phyloP scores from a whole-genome alignment of 1,139 yeast genomes.

The Scheffersomyces parashehatae region DNA sequence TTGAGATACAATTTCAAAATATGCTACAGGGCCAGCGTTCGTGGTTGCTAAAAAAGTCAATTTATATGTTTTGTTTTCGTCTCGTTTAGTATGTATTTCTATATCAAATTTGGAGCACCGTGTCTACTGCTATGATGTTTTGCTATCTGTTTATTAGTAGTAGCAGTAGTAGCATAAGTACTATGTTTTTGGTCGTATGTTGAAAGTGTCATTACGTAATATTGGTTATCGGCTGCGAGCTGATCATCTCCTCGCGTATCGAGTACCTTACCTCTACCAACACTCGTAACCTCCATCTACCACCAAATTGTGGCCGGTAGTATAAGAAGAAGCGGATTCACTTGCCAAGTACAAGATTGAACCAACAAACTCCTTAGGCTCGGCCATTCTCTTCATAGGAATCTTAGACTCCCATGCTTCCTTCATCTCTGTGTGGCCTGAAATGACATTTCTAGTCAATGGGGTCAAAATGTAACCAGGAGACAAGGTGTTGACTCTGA shows the following conservation, averaged over 20 bases:
- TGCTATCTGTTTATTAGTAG: no score
- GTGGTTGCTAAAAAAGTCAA: no score
- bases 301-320: constrained; percentile 52
- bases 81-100: not conserved
- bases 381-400: constrained; percentile 54
- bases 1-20: no score
- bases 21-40: no score
- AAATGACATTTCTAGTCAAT: constrained; percentile 47
- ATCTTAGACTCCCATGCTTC: constrained; percentile 50
- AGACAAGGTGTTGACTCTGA: constrained; percentile 48
- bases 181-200: not conserved
- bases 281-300: constrained; percentile 49
- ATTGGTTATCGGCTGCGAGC: not conserved
- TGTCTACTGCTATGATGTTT: no score
- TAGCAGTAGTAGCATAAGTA: not conserved
- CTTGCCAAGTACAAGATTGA: constrained; percentile 49
- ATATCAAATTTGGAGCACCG: not conserved
- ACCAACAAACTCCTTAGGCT: constrained; percentile 52
- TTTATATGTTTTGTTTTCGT: not conserved
- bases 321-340: constrained; percentile 45
- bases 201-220: not conserved
- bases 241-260: not conserved
- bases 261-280: constrained; percentile 7
- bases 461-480: constrained; percentile 54
- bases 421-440: constrained; percentile 48